A percentile compares a stretch with the other conserved stretches of the same genome.
Conservation (phyloP, 2,329 filamentous ascomycete genomes). For the Stenocarpella maydis region DNA sequence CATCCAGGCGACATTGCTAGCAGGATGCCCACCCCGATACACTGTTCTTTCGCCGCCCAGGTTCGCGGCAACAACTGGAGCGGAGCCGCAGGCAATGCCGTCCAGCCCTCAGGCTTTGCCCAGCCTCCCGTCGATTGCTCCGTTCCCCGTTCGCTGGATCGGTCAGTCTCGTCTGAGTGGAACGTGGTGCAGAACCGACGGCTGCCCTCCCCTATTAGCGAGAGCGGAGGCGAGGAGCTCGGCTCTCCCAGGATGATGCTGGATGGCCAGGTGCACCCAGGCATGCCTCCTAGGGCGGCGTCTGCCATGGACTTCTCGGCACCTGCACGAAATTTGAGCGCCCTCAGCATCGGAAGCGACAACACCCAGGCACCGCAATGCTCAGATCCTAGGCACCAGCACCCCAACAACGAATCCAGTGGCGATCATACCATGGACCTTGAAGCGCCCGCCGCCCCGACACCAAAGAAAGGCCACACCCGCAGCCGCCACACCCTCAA, state of each 20-base stretch:
- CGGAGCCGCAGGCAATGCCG: conserved; percentile 45
- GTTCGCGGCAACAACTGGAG: conserved; percentile 61
- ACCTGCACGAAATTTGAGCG: conserved; percentile 23
- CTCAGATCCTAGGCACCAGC: conserved; percentile 31
- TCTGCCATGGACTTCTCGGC: conserved; percentile 45
- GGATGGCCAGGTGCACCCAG: conserved; percentile 46
- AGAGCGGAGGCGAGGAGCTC: conserved; percentile 57
- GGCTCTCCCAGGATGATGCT: conserved; percentile 51
- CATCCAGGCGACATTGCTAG: conserved; percentile 47
- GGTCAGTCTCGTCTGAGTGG: conserved; percentile 55
- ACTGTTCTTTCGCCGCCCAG: conserved; percentile 64
- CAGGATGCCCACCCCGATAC: conserved; percentile 68
- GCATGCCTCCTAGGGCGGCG: conserved; percentile 47
- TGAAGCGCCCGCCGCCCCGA: conserved; percentile 56
- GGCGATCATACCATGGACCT: conserved; percentile 43
- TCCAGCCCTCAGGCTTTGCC: conserved; percentile 46
- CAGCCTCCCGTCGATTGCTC: conserved; percentile 53
- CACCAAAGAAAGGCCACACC: conserved; percentile 62
- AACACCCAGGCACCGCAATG: conserved; percentile 18
- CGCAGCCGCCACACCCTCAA: conserved; percentile 68
- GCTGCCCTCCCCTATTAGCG: conserved; percentile 68
- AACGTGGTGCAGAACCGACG: conserved; percentile 60
- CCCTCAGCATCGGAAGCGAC: conserved; percentile 41
- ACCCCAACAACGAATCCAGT: conserved; percentile 6
- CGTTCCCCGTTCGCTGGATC: conserved; percentile 58